Base-by-base conservation (phyloP, 1,284 basidiomycete genomes). In the Rhodotorula sp. region DNA sequence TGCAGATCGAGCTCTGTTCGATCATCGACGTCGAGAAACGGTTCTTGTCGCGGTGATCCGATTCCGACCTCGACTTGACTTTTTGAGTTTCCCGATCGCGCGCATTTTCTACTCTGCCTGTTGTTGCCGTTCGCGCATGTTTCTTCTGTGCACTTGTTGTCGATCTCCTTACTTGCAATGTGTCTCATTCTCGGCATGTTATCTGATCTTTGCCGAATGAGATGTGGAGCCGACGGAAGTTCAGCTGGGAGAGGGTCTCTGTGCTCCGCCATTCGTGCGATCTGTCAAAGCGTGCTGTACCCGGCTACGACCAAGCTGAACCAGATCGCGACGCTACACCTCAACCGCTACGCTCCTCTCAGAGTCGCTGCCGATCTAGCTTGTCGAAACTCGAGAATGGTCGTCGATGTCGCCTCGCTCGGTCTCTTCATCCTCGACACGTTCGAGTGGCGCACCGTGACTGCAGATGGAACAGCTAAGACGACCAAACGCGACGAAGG, bases 401-500 rank as follows among this genome's bases (percentile, higher is more conserved):
- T 26, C 56, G 66, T 73, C n/a, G 63, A 48, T 8, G 58, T 64
- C 39, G 65, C 72, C 2, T 62, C 72, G 0, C 65, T 74, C 18
- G 75, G 75, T 2, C 66, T 76, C 14, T 76, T 76, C 65, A 76
- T 76, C 60, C 66, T 76, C 62, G 75, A 76, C 67, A 67, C 64
- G 20, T 72, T 76, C 59, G 73, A 71, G 29, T 76, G 66, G 66
- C 57, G 67, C 18, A 54, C 14, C 5, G 6, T 16, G 6, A n/a
- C 2, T 20, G 31, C 39, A 2, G 43, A 58, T 54, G 65, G 59
- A 6, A 8, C 52, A 3, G 18, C 34, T 46, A 51, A 34, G 2
- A 20, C 52, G 8, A 65, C 52, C 63, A 77, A 62, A 72, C 94
- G 90, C n/a, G 49, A 61, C 46, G 72, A 74, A 20, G 47, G 29